Conservation (phyloP, 1,284 basidiomycete species). For the Termitomyces sp. region DNA sequence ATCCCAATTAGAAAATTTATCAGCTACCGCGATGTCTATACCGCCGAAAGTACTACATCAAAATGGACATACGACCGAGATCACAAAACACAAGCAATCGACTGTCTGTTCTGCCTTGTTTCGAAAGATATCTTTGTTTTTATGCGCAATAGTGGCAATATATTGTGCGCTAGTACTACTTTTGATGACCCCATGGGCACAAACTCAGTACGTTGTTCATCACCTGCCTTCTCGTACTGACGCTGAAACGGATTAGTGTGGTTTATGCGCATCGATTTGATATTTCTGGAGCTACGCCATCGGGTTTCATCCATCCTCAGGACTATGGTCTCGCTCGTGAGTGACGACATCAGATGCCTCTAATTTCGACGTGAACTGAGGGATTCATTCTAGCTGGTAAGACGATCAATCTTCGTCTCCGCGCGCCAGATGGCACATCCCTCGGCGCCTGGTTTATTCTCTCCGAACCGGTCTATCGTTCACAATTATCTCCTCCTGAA, state of each 20-base stretch:
- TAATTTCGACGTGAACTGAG: not conserved
- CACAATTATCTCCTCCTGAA: slow-evolving; percentile 28
- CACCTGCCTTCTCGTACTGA: not conserved
- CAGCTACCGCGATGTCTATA: not conserved
- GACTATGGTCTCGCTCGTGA: slow-evolving; percentile 80
- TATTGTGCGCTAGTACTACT: slow-evolving; percentile 50
- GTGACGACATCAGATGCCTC: slow-evolving; percentile 23
- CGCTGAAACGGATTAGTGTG: slow-evolving; percentile 18
- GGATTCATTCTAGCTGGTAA: slow-evolving; percentile 55
- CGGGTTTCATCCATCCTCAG: slow-evolving; percentile 62
- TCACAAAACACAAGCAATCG: not conserved
- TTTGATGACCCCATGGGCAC: slow-evolving; percentile 56
- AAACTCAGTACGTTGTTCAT: slow-evolving; percentile 48
- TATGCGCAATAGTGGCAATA: slow-evolving; percentile 30
- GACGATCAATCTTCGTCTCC: slow-evolving; percentile 65
- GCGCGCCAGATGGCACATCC: slow-evolving; percentile 69
- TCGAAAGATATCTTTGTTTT: slow-evolving; percentile 5
- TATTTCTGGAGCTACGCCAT: slow-evolving; percentile 47
- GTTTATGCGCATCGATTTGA: slow-evolving; percentile 65
- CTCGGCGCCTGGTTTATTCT: slow-evolving; percentile 90
- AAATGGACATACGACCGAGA: not conserved
- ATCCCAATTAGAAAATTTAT: not conserved
- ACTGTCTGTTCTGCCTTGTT: not conserved
- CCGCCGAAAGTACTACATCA: not conserved
- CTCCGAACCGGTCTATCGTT: slow-evolving; percentile 60